Evolutionary conservation across 805 yeast genomes (phyloP).

Genomic region (Candida taoyuanica): DNA sequence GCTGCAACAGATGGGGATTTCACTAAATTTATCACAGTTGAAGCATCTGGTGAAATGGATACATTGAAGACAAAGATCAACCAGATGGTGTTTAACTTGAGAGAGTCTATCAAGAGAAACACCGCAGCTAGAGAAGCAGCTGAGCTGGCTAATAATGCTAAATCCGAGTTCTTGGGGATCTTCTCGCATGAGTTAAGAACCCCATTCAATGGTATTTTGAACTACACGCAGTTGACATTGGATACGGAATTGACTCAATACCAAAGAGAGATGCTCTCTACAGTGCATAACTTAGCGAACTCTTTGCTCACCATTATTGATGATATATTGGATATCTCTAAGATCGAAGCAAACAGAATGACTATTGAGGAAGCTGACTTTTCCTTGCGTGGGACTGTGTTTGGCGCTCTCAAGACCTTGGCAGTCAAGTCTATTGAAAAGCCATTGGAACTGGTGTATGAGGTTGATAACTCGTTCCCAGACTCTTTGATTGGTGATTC

Average conservation of each 20-base stretch:
- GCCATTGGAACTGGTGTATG: constrained; percentile 72
- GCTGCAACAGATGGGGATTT: constrained; percentile 94
- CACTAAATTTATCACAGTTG: constrained; percentile 85
- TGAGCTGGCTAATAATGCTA: constrained; percentile 82
- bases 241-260: constrained; percentile 88
- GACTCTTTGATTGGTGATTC: constrained; percentile 86
- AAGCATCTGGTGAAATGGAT: constrained; percentile 88
- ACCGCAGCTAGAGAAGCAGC: constrained; percentile 95
- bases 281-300: constrained; percentile 84
- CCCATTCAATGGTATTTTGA: constrained; percentile 89
- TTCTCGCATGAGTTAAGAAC: constrained; percentile 87
- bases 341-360: constrained; percentile 92
- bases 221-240: constrained; percentile 85
- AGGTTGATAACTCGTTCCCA: constrained; percentile 83
- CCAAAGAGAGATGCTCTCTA: constrained; percentile 86
- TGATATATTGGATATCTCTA: constrained; percentile 86
- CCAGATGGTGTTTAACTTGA: constrained; percentile 80
- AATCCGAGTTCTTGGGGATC: constrained; percentile 85
- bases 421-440: constrained; percentile 89
- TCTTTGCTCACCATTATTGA: constrained; percentile 83
- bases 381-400: constrained; percentile 79
- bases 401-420: constrained; percentile 83
- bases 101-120: constrained; percentile 87
- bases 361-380: constrained; percentile 87
- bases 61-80: constrained; percentile 48